Base-by-base conservation (phyloP, 768 basidiomycete species). In the Kwoniella shandongensis region DNA sequence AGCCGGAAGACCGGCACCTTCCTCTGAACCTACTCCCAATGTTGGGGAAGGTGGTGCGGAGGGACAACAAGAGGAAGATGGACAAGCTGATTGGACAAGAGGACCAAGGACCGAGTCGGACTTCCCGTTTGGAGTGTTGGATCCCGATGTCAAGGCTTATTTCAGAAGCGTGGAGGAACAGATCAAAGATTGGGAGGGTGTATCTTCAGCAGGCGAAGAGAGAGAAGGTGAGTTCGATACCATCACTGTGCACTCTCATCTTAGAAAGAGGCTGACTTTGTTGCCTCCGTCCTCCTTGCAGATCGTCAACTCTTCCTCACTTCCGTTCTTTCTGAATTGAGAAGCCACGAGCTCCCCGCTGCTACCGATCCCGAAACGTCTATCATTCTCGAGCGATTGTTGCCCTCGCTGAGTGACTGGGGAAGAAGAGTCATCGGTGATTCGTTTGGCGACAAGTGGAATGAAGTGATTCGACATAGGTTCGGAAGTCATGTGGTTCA, bases 401-500 rank as follows among this genome's bases (percentile, higher is more conserved):
- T 85, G 10, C 83, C 92, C 70, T 92, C 91, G 1, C 91, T 98
- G 88, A 91, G 96, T 71, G 92, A 97, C 76, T 93, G 92, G 77
- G 87, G 88, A n/a, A 81, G 90, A 48, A 82, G 94, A 52, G 91
- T 94, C 5, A 88, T 98, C 59, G 78, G 90, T 55, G 93, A 96
- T 76, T 85, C 86, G 58, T 78, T 99, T 67, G 82, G 83, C 49
- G 92, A 91, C 75, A 89, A 88, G 88, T 97, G 78, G 83, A 89
- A 84, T 49, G 58, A 61, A 22, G 55, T 78, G 10, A 58, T 76
- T 10, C 59, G 81, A 69, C 88, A 98, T 69, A 83, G 92, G 26
- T 98, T 96, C 79, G 91, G 88, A 15, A 94, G 92, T 23, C 93
- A 97, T 83, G 93, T 96, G 6, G 88, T 88, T 66, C 91, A 97